Base-by-base conservation (phyloP, 2,329 filamentous ascomycete species). In the Alternaria viburni region DNA sequence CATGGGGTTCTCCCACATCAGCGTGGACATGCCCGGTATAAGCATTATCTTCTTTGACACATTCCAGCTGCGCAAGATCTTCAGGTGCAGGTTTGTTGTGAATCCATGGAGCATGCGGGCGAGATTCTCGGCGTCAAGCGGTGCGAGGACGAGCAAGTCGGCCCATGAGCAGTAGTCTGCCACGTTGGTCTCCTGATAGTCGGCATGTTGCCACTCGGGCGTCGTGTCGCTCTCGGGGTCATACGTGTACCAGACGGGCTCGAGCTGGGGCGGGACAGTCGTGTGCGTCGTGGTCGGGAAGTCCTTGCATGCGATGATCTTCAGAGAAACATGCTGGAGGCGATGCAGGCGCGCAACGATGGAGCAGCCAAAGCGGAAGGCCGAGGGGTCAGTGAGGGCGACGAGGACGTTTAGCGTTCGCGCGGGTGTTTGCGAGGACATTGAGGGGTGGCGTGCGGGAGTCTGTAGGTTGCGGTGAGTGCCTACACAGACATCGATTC, bases 1-100 rank as follows among this genome's bases (percentile, higher is more conserved):
- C 81, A 94, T 90, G 3, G 93, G 93, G 73, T 96, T 93, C 75
- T 94, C 89, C 93, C 93, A 97, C 89, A 95, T 93, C 64, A 91
- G 87, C 1, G 88, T 89, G 32, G 92, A 95, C 93, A 97, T 96
- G 68, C 92, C 93, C 0, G 94, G 93, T 7, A 97, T 90, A 61
- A 97, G 83, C 52, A 97, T 82, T 28, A 97, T 91, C 71, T 90
- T 91, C 81, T 97, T 97, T 7, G 90, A 90, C 0, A 91, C 89
- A 72, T 96, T 90, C 94, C 94, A 97, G 59, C 92, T 91, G 56
- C 94, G 88, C 52, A 97, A 79, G 1, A 97, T 88, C 70, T 95
- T 91, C 56, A 96, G 85, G 8, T 96, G 85, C 57, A 97, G 85
- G 28, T 90, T 96, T 73, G 93, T 93, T 3, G 92, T 90, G 61